Conservation (phyloP, 306 rosid species). For the Astragalus glycyphyllos region DNA sequence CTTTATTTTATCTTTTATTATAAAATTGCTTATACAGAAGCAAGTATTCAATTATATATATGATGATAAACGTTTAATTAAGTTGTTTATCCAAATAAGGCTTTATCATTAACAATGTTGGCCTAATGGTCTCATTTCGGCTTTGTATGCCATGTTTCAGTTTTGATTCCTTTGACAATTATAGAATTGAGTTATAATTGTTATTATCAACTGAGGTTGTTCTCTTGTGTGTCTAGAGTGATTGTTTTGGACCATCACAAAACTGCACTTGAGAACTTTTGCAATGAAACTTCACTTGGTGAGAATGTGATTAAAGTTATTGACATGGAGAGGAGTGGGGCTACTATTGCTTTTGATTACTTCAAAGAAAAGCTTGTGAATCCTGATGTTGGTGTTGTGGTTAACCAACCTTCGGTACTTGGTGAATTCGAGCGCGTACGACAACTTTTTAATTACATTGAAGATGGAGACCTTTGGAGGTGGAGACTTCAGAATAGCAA, state of each 20-base stretch:
- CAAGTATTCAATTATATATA: no score
- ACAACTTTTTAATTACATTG: constrained; percentile 67
- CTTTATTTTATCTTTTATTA: no score
- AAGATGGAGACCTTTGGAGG: constrained; percentile 94
- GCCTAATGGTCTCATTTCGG: no score
- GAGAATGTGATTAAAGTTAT: constrained; percentile 59
- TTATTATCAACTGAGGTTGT: background rate
- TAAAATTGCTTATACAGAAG: no score
- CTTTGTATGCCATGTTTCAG: no score
- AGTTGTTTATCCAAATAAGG: no score
- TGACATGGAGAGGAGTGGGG: constrained; percentile 86
- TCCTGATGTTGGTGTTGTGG: constrained; percentile 33
- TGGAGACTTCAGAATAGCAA: constrained; percentile 83
- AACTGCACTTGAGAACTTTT: constrained; percentile 65
- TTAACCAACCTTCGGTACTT: constrained; percentile 39
- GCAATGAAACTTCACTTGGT: constrained; percentile 39
- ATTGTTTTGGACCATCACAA: constrained; percentile 91
- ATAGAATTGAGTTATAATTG: constrained; percentile 4
- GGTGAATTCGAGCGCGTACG: constrained; percentile 58
- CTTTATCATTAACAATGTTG: no score
- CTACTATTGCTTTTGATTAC: constrained; percentile 92
- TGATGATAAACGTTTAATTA: no score
- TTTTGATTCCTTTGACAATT: background rate
- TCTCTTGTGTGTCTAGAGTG: constrained; percentile 47
- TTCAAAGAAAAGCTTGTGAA: constrained; percentile 60